These are phyloP conservation scores for Candida berthetii DNA, from an alignment of 805 yeast genomes.

Conservation along the genomic window DNA sequence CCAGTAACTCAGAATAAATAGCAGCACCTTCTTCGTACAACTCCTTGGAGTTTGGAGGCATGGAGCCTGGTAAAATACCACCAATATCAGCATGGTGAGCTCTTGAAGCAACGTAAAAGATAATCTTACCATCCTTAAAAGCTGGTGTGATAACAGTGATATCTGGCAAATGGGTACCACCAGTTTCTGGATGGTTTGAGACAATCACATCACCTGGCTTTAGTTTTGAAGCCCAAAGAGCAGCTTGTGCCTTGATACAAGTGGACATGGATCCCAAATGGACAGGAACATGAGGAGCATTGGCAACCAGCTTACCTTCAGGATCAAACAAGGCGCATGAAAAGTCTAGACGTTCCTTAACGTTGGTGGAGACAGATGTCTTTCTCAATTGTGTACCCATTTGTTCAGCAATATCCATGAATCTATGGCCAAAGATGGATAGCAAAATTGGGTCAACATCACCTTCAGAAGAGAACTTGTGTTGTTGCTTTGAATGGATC, in stretches of 20 bases:
- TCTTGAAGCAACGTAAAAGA: slow-evolving; percentile 88
- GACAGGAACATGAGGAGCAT: slow-evolving; percentile 86
- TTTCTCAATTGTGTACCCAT: slow-evolving; percentile 80
- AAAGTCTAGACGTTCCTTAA: slow-evolving; percentile 77
- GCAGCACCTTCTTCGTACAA: slow-evolving; percentile 90
- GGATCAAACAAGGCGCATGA: slow-evolving; percentile 80
- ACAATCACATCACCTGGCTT: slow-evolving; percentile 71
- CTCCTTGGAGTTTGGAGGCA: slow-evolving; percentile 88
- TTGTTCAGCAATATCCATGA: slow-evolving; percentile 88
- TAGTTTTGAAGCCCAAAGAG: slow-evolving; percentile 57
- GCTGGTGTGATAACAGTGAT: slow-evolving; percentile 93
- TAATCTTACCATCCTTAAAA: slow-evolving; percentile 50
- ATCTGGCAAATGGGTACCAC: slow-evolving; percentile 88
- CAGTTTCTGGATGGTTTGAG: slow-evolving; percentile 76
- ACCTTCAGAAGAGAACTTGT: slow-evolving; percentile 7
- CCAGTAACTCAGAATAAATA: slow-evolving; percentile 71
- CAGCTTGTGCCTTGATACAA: slow-evolving; percentile 62
- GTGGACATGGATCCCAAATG: slow-evolving; percentile 86
- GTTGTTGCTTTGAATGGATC: slow-evolving; percentile 12
- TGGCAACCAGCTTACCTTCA: slow-evolving; percentile 75
- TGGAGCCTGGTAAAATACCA: slow-evolving; percentile 85
- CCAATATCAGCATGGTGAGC: slow-evolving; percentile 98
- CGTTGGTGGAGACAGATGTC: slow-evolving; percentile 77
- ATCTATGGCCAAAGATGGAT: slow-evolving; percentile 76
- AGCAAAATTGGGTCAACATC: slow-evolving; percentile 62